Evolutionary conservation across 2,329 filamentous ascomycete species (phyloP).

Genomic region (Trichoderma breve): DNA sequence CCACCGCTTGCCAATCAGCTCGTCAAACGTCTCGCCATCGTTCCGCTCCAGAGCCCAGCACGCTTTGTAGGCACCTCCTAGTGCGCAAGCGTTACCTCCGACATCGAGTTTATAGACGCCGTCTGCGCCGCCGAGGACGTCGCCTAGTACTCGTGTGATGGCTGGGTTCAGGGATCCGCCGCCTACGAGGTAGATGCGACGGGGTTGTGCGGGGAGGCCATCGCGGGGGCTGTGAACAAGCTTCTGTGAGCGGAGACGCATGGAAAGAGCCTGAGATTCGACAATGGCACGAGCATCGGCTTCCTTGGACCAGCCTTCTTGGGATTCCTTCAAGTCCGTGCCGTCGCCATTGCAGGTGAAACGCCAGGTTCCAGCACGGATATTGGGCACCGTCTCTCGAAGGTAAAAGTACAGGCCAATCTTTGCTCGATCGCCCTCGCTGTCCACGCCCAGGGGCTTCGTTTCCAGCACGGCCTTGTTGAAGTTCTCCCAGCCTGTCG

Average conservation of each 20-base stretch:
- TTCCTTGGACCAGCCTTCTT: constrained; percentile 44
- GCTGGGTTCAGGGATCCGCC: constrained; percentile 87
- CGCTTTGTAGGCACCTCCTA: constrained; percentile 94
- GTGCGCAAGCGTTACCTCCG: constrained; percentile 89
- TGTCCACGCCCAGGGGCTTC: constrained; percentile 64
- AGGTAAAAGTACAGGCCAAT: constrained; percentile 93
- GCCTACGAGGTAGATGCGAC: constrained; percentile 89
- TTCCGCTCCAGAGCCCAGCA: constrained; percentile 81
- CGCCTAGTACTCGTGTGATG: constrained; percentile 79
- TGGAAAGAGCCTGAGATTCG: constrained; percentile 90
- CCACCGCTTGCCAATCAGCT: constrained; percentile 82
- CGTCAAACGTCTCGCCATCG: constrained; percentile 76
- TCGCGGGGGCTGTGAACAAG: constrained; percentile 61
- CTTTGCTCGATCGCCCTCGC: constrained; percentile 61
- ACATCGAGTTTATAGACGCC: constrained; percentile 93
- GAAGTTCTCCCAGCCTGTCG: constrained; percentile 73
- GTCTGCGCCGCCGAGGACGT: constrained; percentile 84
- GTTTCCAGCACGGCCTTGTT: constrained; percentile 69
- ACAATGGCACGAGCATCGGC: constrained; percentile 84
- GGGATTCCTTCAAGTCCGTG: constrained; percentile 43
- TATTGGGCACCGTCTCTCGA: constrained; percentile 92
- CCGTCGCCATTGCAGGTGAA: constrained; percentile 63
- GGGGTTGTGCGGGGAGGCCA: constrained; percentile 74
- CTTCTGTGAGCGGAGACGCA: constrained; percentile 78
- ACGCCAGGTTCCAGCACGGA: constrained; percentile 81